Base-by-base conservation (phyloP, 1,284 basidiomycete genomes). In the Sporisorium sorghi region DNA sequence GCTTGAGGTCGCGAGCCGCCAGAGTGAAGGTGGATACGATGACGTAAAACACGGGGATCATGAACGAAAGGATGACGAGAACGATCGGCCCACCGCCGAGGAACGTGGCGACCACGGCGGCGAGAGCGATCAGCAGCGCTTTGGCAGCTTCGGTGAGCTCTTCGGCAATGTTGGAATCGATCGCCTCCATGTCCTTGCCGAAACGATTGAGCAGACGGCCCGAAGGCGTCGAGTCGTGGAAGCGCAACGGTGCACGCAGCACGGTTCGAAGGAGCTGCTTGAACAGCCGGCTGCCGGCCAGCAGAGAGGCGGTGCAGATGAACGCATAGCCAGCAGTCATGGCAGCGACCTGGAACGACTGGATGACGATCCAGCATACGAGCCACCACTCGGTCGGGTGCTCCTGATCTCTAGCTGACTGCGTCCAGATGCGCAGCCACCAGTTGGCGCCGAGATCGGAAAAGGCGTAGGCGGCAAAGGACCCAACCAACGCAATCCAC, bases 1-100 rank as follows among this genome's bases (percentile, higher is more conserved):
- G 87, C 87, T 97, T 97, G 70, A 97, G 87, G 83, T 97, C 94
- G 76, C 94, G 88, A 3, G 94, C 93, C 0, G 90, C 88, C 33
- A 93, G 90, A 83, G 97, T 97, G 86, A 95, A 96, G 1, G 87
- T 84, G 5, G 92, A 90, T 52, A 76, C 66, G n/a, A 80, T 55
- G 33, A 55, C 72, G 55, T 82, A 83, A 52, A 79, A 77, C n/a
- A 81, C 44, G 26, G 80, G 68, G 3, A 80, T n/a, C 32, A 72
- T 63, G 15, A 76, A 71, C 19, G 80, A 89, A 87, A 82, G 89
- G 88, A 73, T 61, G 23, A 65, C 54, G 32, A 92, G 91, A 83
- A 91, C 91, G 67, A 90, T 88, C 68, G 90, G 89, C 6, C 91
- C 85, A 19, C 91, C 87, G 0, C 90, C 88, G 64, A 92, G 89